Base-by-base conservation (phyloP, 2,329 filamentous ascomycete species). In the Tolypocladium cylindrosporum region DNA sequence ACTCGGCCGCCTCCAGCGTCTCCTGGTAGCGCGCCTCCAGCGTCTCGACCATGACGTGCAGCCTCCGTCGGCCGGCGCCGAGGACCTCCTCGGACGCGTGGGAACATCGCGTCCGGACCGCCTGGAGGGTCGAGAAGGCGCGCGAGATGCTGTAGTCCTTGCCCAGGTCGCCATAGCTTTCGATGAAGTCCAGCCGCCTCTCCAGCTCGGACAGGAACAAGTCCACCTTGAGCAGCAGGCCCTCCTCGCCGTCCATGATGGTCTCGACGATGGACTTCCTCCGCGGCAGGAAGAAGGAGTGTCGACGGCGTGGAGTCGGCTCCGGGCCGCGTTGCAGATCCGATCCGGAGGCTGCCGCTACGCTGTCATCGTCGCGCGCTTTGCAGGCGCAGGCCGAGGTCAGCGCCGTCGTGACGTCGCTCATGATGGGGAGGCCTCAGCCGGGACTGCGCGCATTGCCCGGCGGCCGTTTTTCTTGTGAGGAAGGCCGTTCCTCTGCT, bases 41-140 rank as follows among this genome's bases (percentile, higher is more conserved):
- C 0, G 91, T 96, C 66, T 97, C 93, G 40, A 99, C 91, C 76
- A 97, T 87, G 59, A 97, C 84, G 62, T 90, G 89, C 60, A 95
- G 85, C 60, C 91, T 84, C 62, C 90, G 85, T 56, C 90, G 87
- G 27, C 94, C 92, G 42, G 89, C 90, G 58, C 91, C 94, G 64
- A 97, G 84, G 53, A 97, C 83, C 68, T 94, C 93, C 61, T 91
- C 93, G 1, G 92, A 95, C 24, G 93, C 91, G 62, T 92, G 86
- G 43, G 90, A 91, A 73, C 94, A 99, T 66, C 91, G 85, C 63
- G 91, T 87, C 61, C 92, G 86, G 34, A 99, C 92, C 9, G 90
- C 86, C 67, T 93, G 88, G 1, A 99, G 78, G 0, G 92, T 96
- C 19, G 86, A 80, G 73, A 96, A 96, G 24, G 93, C 91, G 63